Base-by-base conservation (phyloP, 2,329 filamentous ascomycete genomes). In the Zasmidium angulare region DNA sequence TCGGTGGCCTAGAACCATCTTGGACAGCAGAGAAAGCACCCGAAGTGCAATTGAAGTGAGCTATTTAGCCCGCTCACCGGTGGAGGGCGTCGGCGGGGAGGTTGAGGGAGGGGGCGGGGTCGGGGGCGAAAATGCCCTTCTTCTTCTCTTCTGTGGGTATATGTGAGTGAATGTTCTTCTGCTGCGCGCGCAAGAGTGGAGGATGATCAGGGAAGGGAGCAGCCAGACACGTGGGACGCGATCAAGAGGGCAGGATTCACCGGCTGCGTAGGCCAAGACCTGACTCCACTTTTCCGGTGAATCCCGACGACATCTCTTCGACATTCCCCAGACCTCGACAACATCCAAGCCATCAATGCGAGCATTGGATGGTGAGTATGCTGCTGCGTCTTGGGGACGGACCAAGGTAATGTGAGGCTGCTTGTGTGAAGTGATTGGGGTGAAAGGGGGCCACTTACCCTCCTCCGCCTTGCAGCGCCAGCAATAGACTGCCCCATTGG, bases 1-100 rank as follows among this genome's bases (percentile, higher is more conserved):
- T 66, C 80, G 76, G 70, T 80, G 78, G 50, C 77, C 79, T 54
- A 82, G 74, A 53, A 80, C 78, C 79, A 82, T 81, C 63, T 59
- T 74, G 68, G 43, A 46, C 21, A 24, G 29, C 3, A 19, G 19
- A 36, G 50, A 53, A 43, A 17, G 6, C n/a, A n/a, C n/a, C n/a
- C n/a, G 24, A 17, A 9, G 36, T 19, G 36, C 12, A 17, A 43
- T 43, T 43, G 12, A 17, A 4, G 36, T 7, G 36, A 19, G 36
- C 36, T 43, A 43, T 43, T 43, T 43, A 43, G 12, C 4, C 36
- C 36, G 3, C 36, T 14, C 36, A 17, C 12, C 7, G 36, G 12
- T 4, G 36, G 7, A 36, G 29, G 36, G 6, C 36, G 36, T 43
- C 36, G 9, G n/a, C 36, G 9, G 36, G 36, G 6, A 19, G 3